phyloP scores from a whole-genome alignment of 2,329 filamentous ascomycete genomes.

The Didymellaceae sp. region DNA sequence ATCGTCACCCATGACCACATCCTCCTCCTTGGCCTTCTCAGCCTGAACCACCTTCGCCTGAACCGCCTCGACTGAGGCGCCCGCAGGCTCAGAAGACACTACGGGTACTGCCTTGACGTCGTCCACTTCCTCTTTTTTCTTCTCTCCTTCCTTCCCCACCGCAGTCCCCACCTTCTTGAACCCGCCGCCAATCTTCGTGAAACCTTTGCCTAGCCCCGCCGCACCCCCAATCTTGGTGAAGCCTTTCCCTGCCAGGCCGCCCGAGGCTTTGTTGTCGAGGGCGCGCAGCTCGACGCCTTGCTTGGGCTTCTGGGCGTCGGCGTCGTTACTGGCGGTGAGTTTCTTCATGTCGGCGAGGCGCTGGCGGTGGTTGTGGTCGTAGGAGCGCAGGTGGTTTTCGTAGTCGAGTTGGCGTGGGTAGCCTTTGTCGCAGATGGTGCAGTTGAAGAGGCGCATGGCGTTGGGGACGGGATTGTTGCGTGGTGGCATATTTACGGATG shows the following conservation, averaged over 20 bases:
- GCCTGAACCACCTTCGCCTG: no score
- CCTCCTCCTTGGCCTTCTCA: constrained; percentile 20
- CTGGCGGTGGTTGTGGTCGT: constrained; percentile 83
- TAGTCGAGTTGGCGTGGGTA: constrained; percentile 96
- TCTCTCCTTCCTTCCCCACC: constrained; percentile 21
- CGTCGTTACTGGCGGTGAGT: constrained; percentile 40
- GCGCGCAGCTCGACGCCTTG: constrained; percentile 33
- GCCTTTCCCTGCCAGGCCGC: constrained; percentile 25
- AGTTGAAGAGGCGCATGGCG: constrained; percentile 46
- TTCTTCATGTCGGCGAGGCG: constrained; percentile 87
- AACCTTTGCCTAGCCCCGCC: constrained; percentile 9
- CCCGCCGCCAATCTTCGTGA: constrained; percentile 47
- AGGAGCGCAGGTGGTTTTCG: constrained; percentile 90
- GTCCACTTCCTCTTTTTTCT: no score
- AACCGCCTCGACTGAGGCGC: no score
- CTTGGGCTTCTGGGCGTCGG: constrained; percentile 27
- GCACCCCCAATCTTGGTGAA: constrained; percentile 40
- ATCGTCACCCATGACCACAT: constrained; percentile 38
- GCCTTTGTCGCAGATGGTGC: constrained; percentile 85
- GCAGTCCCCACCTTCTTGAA: constrained; percentile 75
- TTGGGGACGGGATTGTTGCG: constrained; percentile 54
- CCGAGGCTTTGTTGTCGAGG: constrained; percentile 31
- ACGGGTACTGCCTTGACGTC: no score
- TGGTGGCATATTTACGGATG: no score
- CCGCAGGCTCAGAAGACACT: no score